Base-by-base conservation (phyloP, 176 grass and related monocot species). In the Oryza glumipatula region DNA sequence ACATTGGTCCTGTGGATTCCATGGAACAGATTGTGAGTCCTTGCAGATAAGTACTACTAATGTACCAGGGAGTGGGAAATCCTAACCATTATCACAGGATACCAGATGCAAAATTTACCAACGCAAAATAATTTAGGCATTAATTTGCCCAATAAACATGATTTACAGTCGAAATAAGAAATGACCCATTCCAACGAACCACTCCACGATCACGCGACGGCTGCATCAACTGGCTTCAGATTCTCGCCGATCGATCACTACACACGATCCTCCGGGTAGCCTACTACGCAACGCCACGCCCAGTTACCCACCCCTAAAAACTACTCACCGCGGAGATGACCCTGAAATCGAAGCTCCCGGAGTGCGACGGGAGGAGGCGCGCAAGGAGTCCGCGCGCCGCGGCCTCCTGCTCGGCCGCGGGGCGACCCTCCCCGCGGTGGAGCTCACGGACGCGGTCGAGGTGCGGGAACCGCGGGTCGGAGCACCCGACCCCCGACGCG, bases 311-410 rank as follows among this genome's bases (percentile, higher is more conserved):
- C 39, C 65, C 28, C 51, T 81, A 76, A 38, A 38, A 52, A 9
- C 6, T 3, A 26, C 49, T 22, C 0, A 94, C 92, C 92, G 21
- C 82, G 33, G 89, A 71, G 70, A 89, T 26, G 84, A 94, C 63
- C 51, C 82, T 6, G 77, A 94, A 94, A 17, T 91, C 86, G 63
- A 94, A 94, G 89, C 92, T 94, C 52, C 73, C 39, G 11, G 78
- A 68, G 65, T 94, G 92, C n/a, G 89, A 94, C 5, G 86, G 92
- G 11, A 94, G 86, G 36, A 94, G 64, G 48, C 89, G 92, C 17
- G 61, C 26, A 3, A 91, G 89, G 21, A 94, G 84, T 17, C 89
- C 80, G 23, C 68, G 61, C 48, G 43, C 92, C 12, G 92, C 84
- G 51, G 78, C 86, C 69, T 85, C 83, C 78, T 91, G 86, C 72